Evolutionary conservation across 140 eudicot genomes (phyloP).

Genomic region (Anethum foeniculum): DNA sequence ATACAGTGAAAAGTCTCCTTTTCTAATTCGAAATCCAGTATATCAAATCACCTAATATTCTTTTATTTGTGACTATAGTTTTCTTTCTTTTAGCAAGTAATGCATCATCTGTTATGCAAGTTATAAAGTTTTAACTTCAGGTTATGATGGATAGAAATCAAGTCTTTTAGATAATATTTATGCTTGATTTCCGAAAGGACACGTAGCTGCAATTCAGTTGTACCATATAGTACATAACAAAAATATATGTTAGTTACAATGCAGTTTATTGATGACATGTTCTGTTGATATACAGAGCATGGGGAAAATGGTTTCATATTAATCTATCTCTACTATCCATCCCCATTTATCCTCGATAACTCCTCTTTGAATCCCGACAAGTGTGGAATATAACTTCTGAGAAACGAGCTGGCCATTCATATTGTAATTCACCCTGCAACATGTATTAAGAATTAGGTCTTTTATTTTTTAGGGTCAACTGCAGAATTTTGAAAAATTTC

Average conservation of each 20-base stretch:
- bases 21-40: neutral
- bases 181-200: neutral
- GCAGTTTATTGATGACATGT: neutral
- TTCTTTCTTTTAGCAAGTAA: too few species aligned
- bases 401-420: slow-evolving; percentile 1
- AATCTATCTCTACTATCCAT: slow-evolving; percentile 13
- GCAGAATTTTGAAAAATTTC: neutral
- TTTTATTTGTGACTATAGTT: neutral
- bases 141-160: neutral
- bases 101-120: neutral
- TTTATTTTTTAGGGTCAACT: neutral
- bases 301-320: neutral
- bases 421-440: slow-evolving; percentile 1
- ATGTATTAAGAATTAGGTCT: neutral
- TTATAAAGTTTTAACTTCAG: neutral
- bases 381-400: slow-evolving; percentile 2
- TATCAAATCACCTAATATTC: neutral
- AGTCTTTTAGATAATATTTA: neutral
- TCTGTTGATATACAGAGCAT: neutral
- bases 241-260: neutral
- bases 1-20: neutral
- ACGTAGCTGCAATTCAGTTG: neutral
- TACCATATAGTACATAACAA: neutral
- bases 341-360: slow-evolving; percentile 39
- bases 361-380: slow-evolving; percentile 8